Base-by-base conservation (phyloP, 441 rosid genomes). In the Adansonia grandidieri region DNA sequence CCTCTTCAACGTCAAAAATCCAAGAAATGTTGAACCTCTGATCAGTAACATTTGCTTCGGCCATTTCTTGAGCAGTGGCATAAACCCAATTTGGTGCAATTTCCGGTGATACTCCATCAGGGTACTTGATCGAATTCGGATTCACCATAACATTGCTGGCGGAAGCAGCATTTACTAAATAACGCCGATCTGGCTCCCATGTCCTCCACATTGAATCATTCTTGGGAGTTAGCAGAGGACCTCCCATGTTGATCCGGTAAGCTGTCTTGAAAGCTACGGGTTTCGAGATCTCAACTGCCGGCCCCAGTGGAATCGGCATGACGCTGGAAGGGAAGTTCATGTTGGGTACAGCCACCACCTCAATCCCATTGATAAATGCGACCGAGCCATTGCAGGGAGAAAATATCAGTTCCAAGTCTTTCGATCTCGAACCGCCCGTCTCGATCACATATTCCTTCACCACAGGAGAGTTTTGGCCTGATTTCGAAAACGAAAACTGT, bases 221-320 rank as follows among this genome's bases (percentile, higher is more conserved):
- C 51, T 17, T 71, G 9, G 77, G 75, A 64, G 78, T 50, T 4
- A 77, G 20, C 56, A 77, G 28, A 66, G 82, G 84, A n/a, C 78
- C 82, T 9, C 84, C 86, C 86, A 78, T 84, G 69, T 84, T 81
- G 15, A 81, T 57, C 75, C 84, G 76, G 24, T 79, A 84, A 24
- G 60, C 80, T 0, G 82, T 81, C 79, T 84, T 73, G 51, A 84
- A 71, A 68, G 84, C 82, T 48, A 57, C 56, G 2, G 15, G 63
- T 14, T 19, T 40, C 7, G 63, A 50, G 75, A 77, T 72, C 68
- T 64, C 67, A 77, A 80, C 53, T 48, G 64, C 74, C 24, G 75
- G 74, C 15, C 74, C 77, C 8, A 77, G 37, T 6, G 80, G 80
- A 37, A 80, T 51, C 0, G 80, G 77, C 22, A 77, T 19, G 8